These are phyloP conservation scores for Rhododendron vialii DNA, from an alignment of 148 eudicot species.

Conservation along the genomic window DNA sequence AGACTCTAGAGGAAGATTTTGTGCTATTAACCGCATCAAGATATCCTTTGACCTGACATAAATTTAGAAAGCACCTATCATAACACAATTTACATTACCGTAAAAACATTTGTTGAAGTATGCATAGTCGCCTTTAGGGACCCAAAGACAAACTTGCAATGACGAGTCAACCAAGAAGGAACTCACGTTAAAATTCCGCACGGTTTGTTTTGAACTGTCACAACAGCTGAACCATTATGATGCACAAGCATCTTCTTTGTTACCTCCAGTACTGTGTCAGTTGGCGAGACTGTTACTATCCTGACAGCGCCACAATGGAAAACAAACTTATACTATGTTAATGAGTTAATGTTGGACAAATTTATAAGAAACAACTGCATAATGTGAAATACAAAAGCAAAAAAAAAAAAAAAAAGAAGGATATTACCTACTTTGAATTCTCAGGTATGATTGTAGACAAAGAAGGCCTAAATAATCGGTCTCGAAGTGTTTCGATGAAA, in stretches of 20 bases:
- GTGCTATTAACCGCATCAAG: slow-evolving; percentile 81
- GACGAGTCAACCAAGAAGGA: slow-evolving; percentile 1
- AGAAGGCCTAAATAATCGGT: slow-evolving; percentile 77
- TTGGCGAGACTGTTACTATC: slow-evolving; percentile 77
- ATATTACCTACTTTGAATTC: slow-evolving; percentile 96
- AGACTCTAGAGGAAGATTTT: slow-evolving; percentile 70
- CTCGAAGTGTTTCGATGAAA: slow-evolving; percentile 80
- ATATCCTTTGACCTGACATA: slow-evolving; percentile 82
- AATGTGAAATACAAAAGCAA: neutral
- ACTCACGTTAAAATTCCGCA: slow-evolving; percentile 86
- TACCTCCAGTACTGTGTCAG: slow-evolving; percentile 72
- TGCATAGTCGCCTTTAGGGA: neutral
- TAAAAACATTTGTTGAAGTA: neutral
- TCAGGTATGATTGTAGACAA: slow-evolving; percentile 82
- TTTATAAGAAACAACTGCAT: neutral
- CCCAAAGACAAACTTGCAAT: neutral
- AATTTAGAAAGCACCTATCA: neutral
- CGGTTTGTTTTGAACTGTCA: slow-evolving; percentile 72
- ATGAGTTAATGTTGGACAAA: neutral
- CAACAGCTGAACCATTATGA: slow-evolving; percentile 63
- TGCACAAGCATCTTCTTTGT: slow-evolving; percentile 79
- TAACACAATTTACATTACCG: neutral
- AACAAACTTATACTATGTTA: neutral
- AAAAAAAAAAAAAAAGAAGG: slow-evolving; percentile 18
- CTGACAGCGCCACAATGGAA: slow-evolving; percentile 27